phyloP scores from a whole-genome alignment of 352 stramenopile genomes.

The Pythium brachiatum region DNA sequence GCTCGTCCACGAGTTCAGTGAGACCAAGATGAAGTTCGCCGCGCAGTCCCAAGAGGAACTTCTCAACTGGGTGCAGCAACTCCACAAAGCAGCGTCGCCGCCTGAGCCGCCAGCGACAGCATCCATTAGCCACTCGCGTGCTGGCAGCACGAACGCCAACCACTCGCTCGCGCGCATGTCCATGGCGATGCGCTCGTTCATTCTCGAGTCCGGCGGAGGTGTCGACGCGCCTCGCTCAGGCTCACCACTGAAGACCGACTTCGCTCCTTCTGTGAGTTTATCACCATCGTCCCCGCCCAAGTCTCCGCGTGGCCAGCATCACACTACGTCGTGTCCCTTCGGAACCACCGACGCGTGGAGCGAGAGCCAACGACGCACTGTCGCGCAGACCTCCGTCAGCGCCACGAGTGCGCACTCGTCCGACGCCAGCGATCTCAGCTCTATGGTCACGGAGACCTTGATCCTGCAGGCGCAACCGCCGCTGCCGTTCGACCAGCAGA shows the following conservation, averaged over 20 bases:
- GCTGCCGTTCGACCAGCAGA: slow-evolving; percentile 34
- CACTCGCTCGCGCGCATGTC: slow-evolving; percentile 69
- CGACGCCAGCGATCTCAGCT: slow-evolving; percentile 17
- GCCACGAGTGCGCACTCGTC: slow-evolving; percentile 25
- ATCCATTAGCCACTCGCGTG: neutral
- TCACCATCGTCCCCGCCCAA: slow-evolving; percentile 5
- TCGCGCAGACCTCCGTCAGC: slow-evolving; percentile 22
- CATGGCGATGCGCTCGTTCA: slow-evolving; percentile 70
- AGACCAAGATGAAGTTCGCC: slow-evolving; percentile 75
- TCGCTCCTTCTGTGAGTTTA: neutral
- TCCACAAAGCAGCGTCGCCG: slow-evolving; percentile 44
- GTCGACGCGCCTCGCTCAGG: neutral
- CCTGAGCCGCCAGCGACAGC: slow-evolving; percentile 45
- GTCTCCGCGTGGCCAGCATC: slow-evolving; percentile 4
- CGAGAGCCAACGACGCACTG: slow-evolving; percentile 21
- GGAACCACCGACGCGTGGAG: slow-evolving; percentile 22
- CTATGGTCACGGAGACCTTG: slow-evolving; percentile 11
- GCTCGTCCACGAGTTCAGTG: slow-evolving; percentile 65
- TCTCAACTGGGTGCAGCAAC: slow-evolving; percentile 50
- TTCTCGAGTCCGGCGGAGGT: slow-evolving; percentile 41
- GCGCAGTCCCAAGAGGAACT: slow-evolving; percentile 64
- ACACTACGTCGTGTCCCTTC: slow-evolving; percentile 7
- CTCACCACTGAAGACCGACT: slow-evolving; percentile 8
- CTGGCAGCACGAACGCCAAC: slow-evolving; percentile 37
- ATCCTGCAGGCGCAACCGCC: slow-evolving; percentile 29